phyloP scores from a whole-genome alignment of 192 early-diverging fungal genomes.

The Coemansia sp. region DNA sequence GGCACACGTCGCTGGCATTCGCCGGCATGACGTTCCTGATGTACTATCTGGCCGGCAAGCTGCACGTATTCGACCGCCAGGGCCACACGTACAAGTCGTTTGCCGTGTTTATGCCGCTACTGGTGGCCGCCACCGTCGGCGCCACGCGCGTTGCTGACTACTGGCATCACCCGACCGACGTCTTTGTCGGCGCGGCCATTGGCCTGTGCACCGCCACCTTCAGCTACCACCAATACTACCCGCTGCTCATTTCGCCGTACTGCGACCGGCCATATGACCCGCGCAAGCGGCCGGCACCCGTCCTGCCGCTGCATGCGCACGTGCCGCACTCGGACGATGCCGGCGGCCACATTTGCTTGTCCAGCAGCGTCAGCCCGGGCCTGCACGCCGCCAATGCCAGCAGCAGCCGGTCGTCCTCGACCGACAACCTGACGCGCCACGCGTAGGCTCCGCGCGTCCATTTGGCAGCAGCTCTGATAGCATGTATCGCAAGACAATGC shows the following conservation, averaged over 20 bases:
- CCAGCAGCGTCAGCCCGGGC: neutral
- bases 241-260: conserved; percentile 12
- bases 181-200: conserved; percentile 54
- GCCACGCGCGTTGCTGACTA: conserved; percentile 62
- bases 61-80: conserved; percentile 61
- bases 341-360: conserved; percentile 7
- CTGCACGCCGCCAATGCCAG: neutral
- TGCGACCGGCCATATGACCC: conserved; percentile 31
- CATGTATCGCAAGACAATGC: neutral
- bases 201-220: conserved; percentile 40
- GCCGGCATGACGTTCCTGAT: conserved; percentile 65
- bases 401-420: neutral
- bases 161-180: conserved; percentile 62
- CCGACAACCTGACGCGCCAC: no score
- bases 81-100: conserved; percentile 59
- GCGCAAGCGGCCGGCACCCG: conserved; percentile 21
- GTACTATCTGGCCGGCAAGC: conserved; percentile 67
- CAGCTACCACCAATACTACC: conserved; percentile 46
- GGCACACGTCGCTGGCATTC: conserved; percentile 79
- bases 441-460: no score
- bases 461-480: no score
- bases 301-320: conserved; percentile 25
- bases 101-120: conserved; percentile 46
- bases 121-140: conserved; percentile 52
- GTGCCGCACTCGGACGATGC: neutral